Evolutionary conservation across 768 basidiomycete species (phyloP).

Genomic region (Sporobolomyces roseus): DNA sequence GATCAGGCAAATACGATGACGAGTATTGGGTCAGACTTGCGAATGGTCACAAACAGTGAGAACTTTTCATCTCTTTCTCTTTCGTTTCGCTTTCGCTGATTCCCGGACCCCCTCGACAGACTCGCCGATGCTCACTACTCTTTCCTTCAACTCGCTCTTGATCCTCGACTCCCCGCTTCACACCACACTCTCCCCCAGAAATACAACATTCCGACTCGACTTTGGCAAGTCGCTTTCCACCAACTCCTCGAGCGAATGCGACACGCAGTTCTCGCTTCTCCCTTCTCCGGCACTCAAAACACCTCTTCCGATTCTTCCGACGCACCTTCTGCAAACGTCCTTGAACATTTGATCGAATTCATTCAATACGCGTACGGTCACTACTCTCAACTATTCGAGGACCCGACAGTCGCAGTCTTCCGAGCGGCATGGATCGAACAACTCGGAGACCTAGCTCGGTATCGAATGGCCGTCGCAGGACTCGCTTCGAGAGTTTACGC

Average conservation of each 20-base stretch:
- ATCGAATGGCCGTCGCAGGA: slow-evolving; percentile 91
- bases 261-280: slow-evolving; percentile 63
- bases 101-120: slow-evolving; percentile 57
- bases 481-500: slow-evolving; percentile 39
- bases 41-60: slow-evolving; percentile 75
- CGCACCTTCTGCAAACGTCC: slow-evolving; percentile 54
- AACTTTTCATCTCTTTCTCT: slow-evolving; percentile 31
- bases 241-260: slow-evolving; percentile 85
- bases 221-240: slow-evolving; percentile 90
- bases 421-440: slow-evolving; percentile 89
- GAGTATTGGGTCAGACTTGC: slow-evolving; percentile 52
- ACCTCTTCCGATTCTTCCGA: slow-evolving; percentile 41
- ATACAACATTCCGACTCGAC: slow-evolving; percentile 88
- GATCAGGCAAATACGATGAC: slow-evolving; percentile 36
- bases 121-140: slow-evolving; percentile 86
- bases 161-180: slow-evolving; percentile 81
- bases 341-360: slow-evolving; percentile 89
- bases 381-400: slow-evolving; percentile 83
- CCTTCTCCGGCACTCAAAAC: slow-evolving; percentile 46
- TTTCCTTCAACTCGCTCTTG: slow-evolving; percentile 75
- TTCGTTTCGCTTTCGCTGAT: slow-evolving; percentile 69
- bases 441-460: slow-evolving; percentile 89
- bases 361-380: slow-evolving; percentile 93
- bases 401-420: slow-evolving; percentile 65
- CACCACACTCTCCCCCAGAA: slow-evolving; percentile 83